Evolutionary conservation across 768 basidiomycete genomes (phyloP), one percentile per base, ranked within the genome.

Genomic region (Dentipellis sp.): DNA sequence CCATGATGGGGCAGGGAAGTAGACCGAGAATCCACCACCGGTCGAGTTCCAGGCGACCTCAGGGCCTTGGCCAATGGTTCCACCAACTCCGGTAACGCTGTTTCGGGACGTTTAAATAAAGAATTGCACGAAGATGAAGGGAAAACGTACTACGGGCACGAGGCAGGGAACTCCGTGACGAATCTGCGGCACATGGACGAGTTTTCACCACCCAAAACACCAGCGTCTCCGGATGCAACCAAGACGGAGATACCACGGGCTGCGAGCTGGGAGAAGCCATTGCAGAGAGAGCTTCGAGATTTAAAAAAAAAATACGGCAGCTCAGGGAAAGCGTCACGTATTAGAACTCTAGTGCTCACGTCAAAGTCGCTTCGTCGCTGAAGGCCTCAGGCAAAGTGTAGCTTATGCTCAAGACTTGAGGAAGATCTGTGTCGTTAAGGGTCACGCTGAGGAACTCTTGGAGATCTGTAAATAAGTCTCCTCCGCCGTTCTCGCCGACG

Each of bases 181-280:
- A 72, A 74, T 23, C 55, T 65, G 16, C 53, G 62, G 66, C 71
- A 71, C 11, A 40, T 34, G 8, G 52, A 46, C 5, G 19, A 12
- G 48, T 56, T 39, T 50, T 68, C 65, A 7, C 62, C 62, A 21
- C 70, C 71, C 10, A 65, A 66, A 37, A 71, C 71, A 55, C 71
- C 72, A 23, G 67, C 69, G 54, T 73, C 71, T 21, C 72, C 73
- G 10, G 73, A 71, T 0, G 69, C 64, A 64, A 71, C 72, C 14
- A 74, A 58, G 55, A 72, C 64, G 35, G 69, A 69, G 10, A 63
- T 61, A 14, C 72, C 72, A 45, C 67, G 68, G 11, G 70, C 68
- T 40, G 69, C 69, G 29, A 74, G 67, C 59, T 68, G 67, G 52
- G 61, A 58, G 59, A 68, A 71, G 14, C 64, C 66, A 52, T 71